A percentile compares a stretch with the other conserved stretches of the same genome.
These are phyloP conservation scores for Blastomyces silverae DNA, from an alignment of 2,329 filamentous ascomycete species.

Conservation along the genomic window DNA sequence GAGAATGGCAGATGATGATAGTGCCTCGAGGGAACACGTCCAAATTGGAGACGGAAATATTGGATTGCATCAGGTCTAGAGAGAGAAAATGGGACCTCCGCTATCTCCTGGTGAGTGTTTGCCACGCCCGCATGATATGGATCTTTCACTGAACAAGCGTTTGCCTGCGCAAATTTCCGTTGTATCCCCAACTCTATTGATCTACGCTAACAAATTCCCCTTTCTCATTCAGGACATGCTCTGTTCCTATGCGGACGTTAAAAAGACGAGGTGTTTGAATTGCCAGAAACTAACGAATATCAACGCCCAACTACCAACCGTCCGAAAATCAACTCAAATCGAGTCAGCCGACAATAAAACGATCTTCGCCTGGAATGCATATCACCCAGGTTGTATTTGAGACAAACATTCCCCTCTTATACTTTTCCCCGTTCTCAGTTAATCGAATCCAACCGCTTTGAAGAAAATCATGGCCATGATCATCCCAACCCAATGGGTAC, in stretches of 20 bases:
- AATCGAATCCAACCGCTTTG: not conserved
- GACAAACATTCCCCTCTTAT: not conserved
- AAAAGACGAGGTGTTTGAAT: conserved; percentile 34
- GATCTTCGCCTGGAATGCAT: conserved; percentile 31
- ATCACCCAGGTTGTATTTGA: conserved; percentile 31
- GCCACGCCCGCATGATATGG: not conserved
- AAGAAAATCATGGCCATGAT: not conserved
- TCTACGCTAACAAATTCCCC: not conserved
- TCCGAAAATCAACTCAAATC: conserved; percentile 28
- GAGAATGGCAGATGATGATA: conserved; percentile 32
- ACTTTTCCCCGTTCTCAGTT: not conserved
- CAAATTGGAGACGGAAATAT: conserved; percentile 33
- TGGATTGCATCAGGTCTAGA: conserved; percentile 33
- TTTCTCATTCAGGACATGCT: conserved; percentile 35
- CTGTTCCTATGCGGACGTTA: conserved; percentile 38
- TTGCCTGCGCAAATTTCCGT: conserved; percentile 14
- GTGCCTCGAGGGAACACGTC: conserved; percentile 25
- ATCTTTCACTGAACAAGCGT: not conserved
- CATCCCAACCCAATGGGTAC: not conserved
- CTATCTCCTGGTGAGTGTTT: conserved; percentile 34
- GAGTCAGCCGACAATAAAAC: conserved; percentile 22
- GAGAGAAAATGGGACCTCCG: conserved; percentile 36
- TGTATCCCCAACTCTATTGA: not conserved
- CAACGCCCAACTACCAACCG: conserved; percentile 36
- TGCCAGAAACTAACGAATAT: conserved; percentile 36